Evolutionary conservation across 106 monocot genomes (phyloP), one percentile per base, ranked within the genome.

Genomic region (Iris macrosiphon): DNA sequence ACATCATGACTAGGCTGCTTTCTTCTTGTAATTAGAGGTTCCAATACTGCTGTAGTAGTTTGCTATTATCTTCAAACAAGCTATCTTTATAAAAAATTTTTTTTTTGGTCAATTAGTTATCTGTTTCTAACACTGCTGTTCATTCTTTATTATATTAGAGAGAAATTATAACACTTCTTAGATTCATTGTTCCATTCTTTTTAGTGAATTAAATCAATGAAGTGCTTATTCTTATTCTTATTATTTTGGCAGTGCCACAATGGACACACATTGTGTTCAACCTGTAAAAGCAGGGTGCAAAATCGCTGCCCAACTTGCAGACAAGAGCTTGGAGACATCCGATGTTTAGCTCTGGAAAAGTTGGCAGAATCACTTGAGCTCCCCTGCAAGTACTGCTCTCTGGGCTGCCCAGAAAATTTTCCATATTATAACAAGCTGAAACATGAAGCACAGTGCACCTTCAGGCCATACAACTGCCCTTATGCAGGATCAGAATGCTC

Each of bases 321-420:
- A 45, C 79, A 79, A 59, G 88, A 83, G 54, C 82, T 88, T 35
- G 88, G 88, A 29, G 79, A 83, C 51, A 88, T 88, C 49, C 63
- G 88, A 54, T 88, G 88, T 55, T 61, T 88, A 53, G 88, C 88
- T 31, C 57, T 88, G 59, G 88, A 88, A 46, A 88, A 88, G 63
- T 79, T 88, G 41, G 88, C 88, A 0, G 83, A 88, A 61, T 88
- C 83, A 1, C 73, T 88, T 15, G 88, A 83, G 56, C 88, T 88
- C 42, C 83, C 88, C 4, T 88, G 88, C 72, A 79, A 76, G 49
- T 88, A 83, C 53, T 69, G 34, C 56, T 50, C 83, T 14, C 22
- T 79, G 44, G 88, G 88, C 10, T 88, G 88, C 66, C 76, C 79
- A 5, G 88, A 76, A 40, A 79, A 83, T 29, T 88, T 88, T 45